Evolutionary conservation across 2,329 filamentous ascomycete genomes (phyloP).

Genomic region (Alternaria postmessia): DNA sequence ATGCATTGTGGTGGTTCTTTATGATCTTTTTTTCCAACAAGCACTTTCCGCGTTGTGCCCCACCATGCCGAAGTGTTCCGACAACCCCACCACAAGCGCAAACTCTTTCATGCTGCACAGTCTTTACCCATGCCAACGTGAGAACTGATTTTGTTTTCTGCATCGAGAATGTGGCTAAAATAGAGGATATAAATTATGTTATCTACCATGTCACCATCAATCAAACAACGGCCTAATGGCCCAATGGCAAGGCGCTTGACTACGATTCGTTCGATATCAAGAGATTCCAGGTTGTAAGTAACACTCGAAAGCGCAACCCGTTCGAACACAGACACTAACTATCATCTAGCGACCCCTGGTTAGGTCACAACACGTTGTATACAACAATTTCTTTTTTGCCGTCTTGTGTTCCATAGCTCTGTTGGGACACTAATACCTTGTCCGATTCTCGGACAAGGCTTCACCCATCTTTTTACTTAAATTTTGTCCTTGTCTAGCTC

Average conservation of each 20-base stretch:
- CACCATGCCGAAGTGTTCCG: constrained; percentile 13
- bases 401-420: background rate
- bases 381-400: constrained; percentile 7
- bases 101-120: constrained; percentile 12
- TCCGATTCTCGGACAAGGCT: background rate
- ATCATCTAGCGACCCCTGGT: constrained; percentile 29
- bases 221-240: constrained; percentile 49
- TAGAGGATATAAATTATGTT: accelerated
- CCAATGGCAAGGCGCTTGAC: constrained; percentile 66
- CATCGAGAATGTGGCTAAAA: accelerated
- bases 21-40: background rate
- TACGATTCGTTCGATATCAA: constrained; percentile 53
- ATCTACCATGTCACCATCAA: background rate
- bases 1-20: background rate
- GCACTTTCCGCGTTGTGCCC: background rate
- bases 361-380: constrained; percentile 22
- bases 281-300: constrained; percentile 40
- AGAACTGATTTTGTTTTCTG: no score
- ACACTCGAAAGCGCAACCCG: no score
- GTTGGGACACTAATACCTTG: background rate
- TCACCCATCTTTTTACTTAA: background rate
- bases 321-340: constrained; percentile 23
- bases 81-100: constrained; percentile 10
- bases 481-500: background rate
- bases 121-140: background rate